Conservation (phyloP, 2,329 filamentous ascomycete genomes). For the Phialophora verrucosa region DNA sequence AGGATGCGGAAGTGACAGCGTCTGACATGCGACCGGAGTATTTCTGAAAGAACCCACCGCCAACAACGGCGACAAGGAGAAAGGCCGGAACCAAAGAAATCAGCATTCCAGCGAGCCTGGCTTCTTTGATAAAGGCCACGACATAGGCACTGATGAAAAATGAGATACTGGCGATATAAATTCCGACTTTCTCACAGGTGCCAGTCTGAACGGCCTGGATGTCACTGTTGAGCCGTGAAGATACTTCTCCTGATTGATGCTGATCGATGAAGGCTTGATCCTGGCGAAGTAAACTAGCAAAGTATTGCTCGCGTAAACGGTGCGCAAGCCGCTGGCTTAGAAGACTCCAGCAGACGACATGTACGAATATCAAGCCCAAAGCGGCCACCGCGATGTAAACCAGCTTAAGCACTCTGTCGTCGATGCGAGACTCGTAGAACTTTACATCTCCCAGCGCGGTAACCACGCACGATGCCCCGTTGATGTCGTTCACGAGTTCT, state of each 20-base stretch:
- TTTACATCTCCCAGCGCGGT: neutral
- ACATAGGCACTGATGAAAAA: constrained; percentile 57
- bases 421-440: constrained; percentile 1
- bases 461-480: constrained; percentile 34
- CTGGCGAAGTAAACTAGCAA: constrained; percentile 37
- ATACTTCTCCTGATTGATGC: constrained; percentile 54
- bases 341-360: constrained; percentile 69
- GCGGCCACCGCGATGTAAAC: no score
- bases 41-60: constrained; percentile 53
- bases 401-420: no score
- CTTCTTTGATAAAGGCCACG: constrained; percentile 56
- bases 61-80: constrained; percentile 52
- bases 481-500: constrained; percentile 49
- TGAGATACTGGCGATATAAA: constrained; percentile 52
- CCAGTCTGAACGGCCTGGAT: constrained; percentile 55
- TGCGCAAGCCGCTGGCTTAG: constrained; percentile 68
- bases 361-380: constrained; percentile 57
- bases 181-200: constrained; percentile 57
- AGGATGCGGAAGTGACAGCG: constrained; percentile 61
- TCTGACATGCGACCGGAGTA: constrained; percentile 55
- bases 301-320: constrained; percentile 61
- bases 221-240: constrained; percentile 54
- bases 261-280: constrained; percentile 44
- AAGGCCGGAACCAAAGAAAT: constrained; percentile 55
- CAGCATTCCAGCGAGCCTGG: constrained; percentile 53